Evolutionary conservation across 441 rosid species (phyloP), one percentile per base, ranked within the genome.

Genomic region (Dalechampia spathulata): DNA sequence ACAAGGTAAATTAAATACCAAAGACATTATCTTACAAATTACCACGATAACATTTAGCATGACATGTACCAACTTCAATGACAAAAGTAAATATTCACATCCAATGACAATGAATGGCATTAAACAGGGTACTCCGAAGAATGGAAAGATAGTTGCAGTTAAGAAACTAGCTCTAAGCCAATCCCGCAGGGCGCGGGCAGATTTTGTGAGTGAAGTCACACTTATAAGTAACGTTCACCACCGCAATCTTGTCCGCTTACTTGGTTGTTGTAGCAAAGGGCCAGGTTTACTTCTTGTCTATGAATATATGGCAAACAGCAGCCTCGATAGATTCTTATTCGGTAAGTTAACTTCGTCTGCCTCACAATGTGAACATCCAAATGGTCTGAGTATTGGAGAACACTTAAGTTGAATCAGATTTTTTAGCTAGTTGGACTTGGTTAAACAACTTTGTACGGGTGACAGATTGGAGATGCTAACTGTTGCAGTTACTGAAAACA

Each of bases 141-240:
- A 65, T 63, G 85, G 86, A 19, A 77, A 78, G 68, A 67, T 70
- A 40, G 78, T 73, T n/a, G 78, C 75, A 2, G 63, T 66, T 48
- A 74, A 74, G 54, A 62, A 50, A 44, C 15, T 71, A 26, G 64
- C 80, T 52, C 8, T 50, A 46, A 37, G 17, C 51, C 13, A 45
- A 22, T 2, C 28, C 61, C 9, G 47, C 61, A 27, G 52, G 66
- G 1, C 53, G 48, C 20, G 26, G 23, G 45, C 28, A 82, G 76
- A 67, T 52, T 71, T 75, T 53, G 32, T 23, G 34, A 65, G 64
- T 1, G 73, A 75, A 38, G 61, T 64, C 26, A 65, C 17, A 4
- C 49, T 32, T 3, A 62, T 68, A 17, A 61, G 63, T 13, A 68
- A 59, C 37, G 71, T 66, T 11, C 68, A 38, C 60, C 73, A 71